A percentile compares a stretch with the other conserved stretches of the same genome.
phyloP scores from a whole-genome alignment of 164 flowering plant genomes.

The Vitis amurensis region DNA sequence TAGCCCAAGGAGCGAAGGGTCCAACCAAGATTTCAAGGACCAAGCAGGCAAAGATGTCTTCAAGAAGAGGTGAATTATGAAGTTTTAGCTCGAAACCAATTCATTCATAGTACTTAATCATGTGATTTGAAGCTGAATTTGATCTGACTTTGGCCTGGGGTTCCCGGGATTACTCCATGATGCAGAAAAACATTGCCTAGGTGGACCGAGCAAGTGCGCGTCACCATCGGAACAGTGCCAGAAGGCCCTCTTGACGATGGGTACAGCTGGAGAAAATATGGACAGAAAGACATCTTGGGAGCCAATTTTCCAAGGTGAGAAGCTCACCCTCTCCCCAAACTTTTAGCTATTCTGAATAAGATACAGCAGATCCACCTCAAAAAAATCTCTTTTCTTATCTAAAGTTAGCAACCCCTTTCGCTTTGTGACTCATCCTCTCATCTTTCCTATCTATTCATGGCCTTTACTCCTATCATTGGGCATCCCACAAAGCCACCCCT shows the following conservation, averaged over 20 bases:
- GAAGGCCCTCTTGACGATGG: conserved; percentile 64
- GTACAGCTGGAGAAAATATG: conserved; percentile 76
- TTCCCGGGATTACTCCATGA: neutral
- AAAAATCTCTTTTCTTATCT: too few species aligned
- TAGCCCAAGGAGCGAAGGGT: conserved; percentile 32
- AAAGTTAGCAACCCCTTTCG: too few species aligned
- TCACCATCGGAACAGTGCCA: conserved; percentile 27
- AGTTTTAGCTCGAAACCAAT: too few species aligned
- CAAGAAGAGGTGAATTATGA: conserved; percentile 40
- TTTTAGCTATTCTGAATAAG: too few species aligned
- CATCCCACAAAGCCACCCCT: too few species aligned
- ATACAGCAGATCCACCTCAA: too few species aligned
- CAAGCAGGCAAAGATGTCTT: conserved; percentile 11
- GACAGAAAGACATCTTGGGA: conserved; percentile 79
- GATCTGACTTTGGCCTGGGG: neutral
- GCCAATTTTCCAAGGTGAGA: conserved; percentile 69
- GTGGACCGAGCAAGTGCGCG: conserved; percentile 35
- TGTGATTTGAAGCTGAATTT: too few species aligned
- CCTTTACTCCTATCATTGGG: too few species aligned
- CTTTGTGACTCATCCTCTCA: neutral
- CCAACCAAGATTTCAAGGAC: conserved; percentile 13
- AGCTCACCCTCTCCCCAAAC: neutral
- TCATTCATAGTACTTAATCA: too few species aligned
- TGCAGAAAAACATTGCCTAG: conserved; percentile 37
- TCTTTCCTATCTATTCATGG: too few species aligned